Base-by-base conservation (phyloP, 805 yeast genomes). In the Pichia ethanolica region DNA sequence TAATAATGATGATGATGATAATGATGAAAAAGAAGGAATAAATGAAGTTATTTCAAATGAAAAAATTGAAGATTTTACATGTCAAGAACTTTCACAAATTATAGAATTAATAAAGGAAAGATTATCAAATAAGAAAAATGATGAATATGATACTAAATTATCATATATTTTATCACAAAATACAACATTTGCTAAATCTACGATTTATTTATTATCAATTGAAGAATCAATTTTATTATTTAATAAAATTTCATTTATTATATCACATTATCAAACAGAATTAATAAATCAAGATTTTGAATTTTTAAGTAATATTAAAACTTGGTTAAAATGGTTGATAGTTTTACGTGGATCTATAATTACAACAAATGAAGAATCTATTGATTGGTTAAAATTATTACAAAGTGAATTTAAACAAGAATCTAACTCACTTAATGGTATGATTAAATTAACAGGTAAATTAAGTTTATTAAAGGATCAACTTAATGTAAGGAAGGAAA, bases 321-420 rank as follows among this genome's bases (percentile, higher is more conserved):
- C 67, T 73, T 91, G 97, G 97, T 71, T 90, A 46, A 86, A 86
- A 64, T 88, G 93, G 89, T 57, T 87, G 14, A 68, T 90, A 51
- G 73, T 89, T 30, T 67, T 77, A 12, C 86, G 84, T 59, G 88
- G 90, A 28, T 78, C 87, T 1, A 77, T 82, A 54, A 70, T 83
- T 20, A 72, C 78, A 12, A 71, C 74, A 35, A 71, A 78, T 37
- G 66, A 73, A 7, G 75, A 79, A 48, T 72, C 82, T 49, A 71
- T 79, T 47, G 77, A 73, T 37, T 71, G 81, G 26, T 69, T 85
- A 46, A 79, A 79, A 41, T 67, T 74, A 4, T 65, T 91, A 48
- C 83, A 80, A 62, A 61, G 75, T 3, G 73, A 84, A 0, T 68
- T 90, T 32, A 67, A 72, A 20, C 70, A 77, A 49, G 83, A 78